Evolutionary conservation across 768 basidiomycete genomes (phyloP), one percentile per base, ranked within the genome.

Genomic region (Omphalotus guepiniiformis): DNA sequence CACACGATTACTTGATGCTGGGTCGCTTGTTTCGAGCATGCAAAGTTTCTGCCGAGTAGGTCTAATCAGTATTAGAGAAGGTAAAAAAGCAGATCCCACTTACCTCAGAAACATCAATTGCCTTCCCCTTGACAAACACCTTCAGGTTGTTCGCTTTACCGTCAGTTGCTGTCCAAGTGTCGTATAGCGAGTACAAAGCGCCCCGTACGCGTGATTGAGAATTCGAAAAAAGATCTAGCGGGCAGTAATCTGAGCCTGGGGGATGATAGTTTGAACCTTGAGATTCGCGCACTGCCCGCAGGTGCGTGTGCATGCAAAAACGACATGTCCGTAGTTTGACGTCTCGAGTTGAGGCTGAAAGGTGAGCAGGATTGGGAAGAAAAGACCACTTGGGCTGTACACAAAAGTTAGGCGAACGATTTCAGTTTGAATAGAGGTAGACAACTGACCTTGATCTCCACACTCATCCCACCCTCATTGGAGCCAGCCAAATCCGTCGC

Each of bases 371-470:
- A n/a, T n/a, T n/a, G n/a, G n/a, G n/a, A 30, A 97, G 65, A 64
- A 99, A 96, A 3, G 83, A 92, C 94, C 95, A 99, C 72, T 99
- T 99, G 26, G 95, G 95, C 95, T 96, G 59, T 4, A 26, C 45
- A 15, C 27, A 28, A 29, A 40, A 47, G n/a, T n/a, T n/a, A 21
- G n/a, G 41, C 13, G 4, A 4, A n/a, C 16, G 28, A n/a, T n/a
- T n/a, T n/a, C n/a, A n/a, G n/a, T n/a, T n/a, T n/a, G n/a, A n/a
- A 29, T 39, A 25, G 29, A 38, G 2, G 8, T 43, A 2, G 22
- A 27, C 25, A 21, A 21, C 13, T 35, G 9, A 91, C 95, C 82
- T 98, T 98, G 64, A 97, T 91, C 69, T 97, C 95, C 3, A 96
- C 76, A 2, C 86, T 80, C 37, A 93, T 64, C 39, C 76, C 78